Evolutionary conservation across 139 green algal species (phyloP).

Genomic region (Spirogloea muscicola): DNA sequence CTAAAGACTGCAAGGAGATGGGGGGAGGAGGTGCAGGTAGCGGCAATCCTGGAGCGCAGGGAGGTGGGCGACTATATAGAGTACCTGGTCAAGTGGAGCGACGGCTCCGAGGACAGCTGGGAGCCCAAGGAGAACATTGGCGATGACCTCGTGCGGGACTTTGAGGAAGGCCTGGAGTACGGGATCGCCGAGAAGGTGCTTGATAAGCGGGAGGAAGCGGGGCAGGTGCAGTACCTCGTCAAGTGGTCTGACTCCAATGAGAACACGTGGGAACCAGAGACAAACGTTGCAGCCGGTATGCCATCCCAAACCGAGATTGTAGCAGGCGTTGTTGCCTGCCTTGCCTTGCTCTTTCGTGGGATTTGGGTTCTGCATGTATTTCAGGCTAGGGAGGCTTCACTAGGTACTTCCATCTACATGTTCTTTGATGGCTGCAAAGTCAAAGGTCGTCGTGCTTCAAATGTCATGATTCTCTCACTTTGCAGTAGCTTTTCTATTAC

Average conservation of each 20-base stretch:
- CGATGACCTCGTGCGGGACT: slow-evolving; percentile 44
- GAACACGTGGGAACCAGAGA: slow-evolving; percentile 42
- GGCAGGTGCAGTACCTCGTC: slow-evolving; percentile 39
- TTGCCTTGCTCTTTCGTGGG: no score
- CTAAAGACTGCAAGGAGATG: no score
- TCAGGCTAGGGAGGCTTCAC: no score
- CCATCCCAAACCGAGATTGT: no score
- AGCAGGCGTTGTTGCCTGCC: no score
- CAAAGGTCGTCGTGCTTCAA: no score
- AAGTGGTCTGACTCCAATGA: slow-evolving; percentile 44
- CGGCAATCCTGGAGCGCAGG: slow-evolving; percentile 32
- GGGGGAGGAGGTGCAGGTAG: slow-evolving; percentile 46
- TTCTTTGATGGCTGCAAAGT: no score
- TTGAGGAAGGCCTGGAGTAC: slow-evolving; percentile 41
- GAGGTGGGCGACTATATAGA: slow-evolving; percentile 12
- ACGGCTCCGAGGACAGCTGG: slow-evolving; percentile 51
- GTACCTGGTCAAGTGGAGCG: slow-evolving; percentile 54
- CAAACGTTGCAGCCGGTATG: no score
- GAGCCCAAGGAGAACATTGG: slow-evolving; percentile 49
- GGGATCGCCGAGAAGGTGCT: slow-evolving; percentile 34
- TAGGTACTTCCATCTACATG: no score
- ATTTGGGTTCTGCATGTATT: no score
- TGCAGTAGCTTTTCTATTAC: no score
- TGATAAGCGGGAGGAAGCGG: slow-evolving; percentile 21
- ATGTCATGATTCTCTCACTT: no score